A percentile compares a stretch with the other conserved stretches of the same genome.
Evolutionary conservation across 208 protist genomes (phyloP).

Genomic region (Crithidia thermophila): DNA sequence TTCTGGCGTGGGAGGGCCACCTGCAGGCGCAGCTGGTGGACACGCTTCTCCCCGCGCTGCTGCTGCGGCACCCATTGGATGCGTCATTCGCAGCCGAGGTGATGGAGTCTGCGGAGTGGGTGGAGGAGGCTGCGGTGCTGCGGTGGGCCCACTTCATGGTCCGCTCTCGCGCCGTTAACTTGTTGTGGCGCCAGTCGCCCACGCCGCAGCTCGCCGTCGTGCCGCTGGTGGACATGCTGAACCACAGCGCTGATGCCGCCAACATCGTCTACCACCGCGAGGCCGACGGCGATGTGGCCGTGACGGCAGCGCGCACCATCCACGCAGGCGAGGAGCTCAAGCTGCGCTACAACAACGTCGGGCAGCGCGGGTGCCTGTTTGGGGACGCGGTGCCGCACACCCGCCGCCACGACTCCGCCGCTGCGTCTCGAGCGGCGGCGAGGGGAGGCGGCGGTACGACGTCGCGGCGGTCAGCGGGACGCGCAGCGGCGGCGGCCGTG

Average conservation of each 20-base stretch:
- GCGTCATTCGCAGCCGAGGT: not conserved
- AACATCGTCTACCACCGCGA: constrained; percentile 66
- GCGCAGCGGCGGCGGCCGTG: constrained; percentile 24
- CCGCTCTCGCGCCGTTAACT: constrained; percentile 77
- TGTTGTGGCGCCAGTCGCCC: constrained; percentile 29
- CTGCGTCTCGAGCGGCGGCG: too few species aligned
- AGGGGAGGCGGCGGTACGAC: not conserved
- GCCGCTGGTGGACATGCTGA: constrained; percentile 86
- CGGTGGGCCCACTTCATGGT: constrained; percentile 89
- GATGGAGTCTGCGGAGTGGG: constrained; percentile 11
- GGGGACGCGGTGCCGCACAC: constrained; percentile 17
- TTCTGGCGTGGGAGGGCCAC: constrained; percentile 35
- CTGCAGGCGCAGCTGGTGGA: constrained; percentile 38
- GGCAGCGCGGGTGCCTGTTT: constrained; percentile 79
- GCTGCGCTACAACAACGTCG: constrained; percentile 68
- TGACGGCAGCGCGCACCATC: constrained; percentile 63
- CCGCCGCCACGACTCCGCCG: not conserved
- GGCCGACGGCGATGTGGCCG: constrained; percentile 31
- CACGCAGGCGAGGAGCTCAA: constrained; percentile 66
- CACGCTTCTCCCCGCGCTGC: constrained; percentile 39
- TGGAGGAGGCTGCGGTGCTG: constrained; percentile 40
- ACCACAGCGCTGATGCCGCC: constrained; percentile 49
- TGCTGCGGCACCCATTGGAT: too few species aligned
- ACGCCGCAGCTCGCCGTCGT: constrained; percentile 49
- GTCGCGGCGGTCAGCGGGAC: not conserved